phyloP scores from a whole-genome alignment of 2,329 filamentous ascomycete genomes.

The Fusarium albosuccineum region DNA sequence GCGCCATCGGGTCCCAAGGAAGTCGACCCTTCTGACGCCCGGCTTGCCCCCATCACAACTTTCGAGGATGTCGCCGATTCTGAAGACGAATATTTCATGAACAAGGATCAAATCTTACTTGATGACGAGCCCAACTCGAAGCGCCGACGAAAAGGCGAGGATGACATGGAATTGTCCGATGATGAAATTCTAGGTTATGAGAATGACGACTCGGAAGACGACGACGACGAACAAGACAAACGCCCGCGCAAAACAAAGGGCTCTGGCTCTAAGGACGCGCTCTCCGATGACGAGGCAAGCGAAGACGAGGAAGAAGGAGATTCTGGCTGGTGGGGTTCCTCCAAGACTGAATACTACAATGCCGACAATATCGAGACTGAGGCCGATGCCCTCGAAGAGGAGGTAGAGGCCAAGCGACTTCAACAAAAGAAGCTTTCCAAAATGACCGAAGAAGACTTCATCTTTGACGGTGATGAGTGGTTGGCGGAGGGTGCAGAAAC shows the following conservation, averaged over 20 bases:
- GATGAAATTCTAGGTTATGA: conserved; percentile 70
- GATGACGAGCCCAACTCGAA: conserved; percentile 86
- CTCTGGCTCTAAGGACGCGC: conserved; percentile 48
- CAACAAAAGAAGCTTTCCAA: conserved; percentile 91
- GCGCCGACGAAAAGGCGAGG: conserved; percentile 78
- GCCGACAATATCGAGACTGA: conserved; percentile 79
- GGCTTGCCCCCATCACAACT: conserved; percentile 70
- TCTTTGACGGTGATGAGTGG: conserved; percentile 94
- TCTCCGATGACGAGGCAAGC: conserved; percentile 68
- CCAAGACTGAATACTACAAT: conserved; percentile 92
- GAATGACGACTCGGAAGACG: conserved; percentile 60
- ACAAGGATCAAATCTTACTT: conserved; percentile 86
- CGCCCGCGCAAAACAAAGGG: conserved; percentile 50
- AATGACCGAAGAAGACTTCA: conserved; percentile 93
- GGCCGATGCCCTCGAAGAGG: conserved; percentile 85
- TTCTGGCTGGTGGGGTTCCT: conserved; percentile 85
- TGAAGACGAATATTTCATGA: conserved; percentile 92
- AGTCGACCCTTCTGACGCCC: conserved; percentile 69
- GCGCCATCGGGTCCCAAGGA: conserved; percentile 66
- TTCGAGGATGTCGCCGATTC: conserved; percentile 92
- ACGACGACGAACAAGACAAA: conserved; percentile 58
- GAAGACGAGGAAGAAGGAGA: conserved; percentile 66
- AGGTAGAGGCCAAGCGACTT: conserved; percentile 86
- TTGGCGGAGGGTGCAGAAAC: conserved; percentile 67
- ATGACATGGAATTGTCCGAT: conserved; percentile 74